Conservation (phyloP, 176 grass and related monocot species). For the Triticum timopheevii region DNA sequence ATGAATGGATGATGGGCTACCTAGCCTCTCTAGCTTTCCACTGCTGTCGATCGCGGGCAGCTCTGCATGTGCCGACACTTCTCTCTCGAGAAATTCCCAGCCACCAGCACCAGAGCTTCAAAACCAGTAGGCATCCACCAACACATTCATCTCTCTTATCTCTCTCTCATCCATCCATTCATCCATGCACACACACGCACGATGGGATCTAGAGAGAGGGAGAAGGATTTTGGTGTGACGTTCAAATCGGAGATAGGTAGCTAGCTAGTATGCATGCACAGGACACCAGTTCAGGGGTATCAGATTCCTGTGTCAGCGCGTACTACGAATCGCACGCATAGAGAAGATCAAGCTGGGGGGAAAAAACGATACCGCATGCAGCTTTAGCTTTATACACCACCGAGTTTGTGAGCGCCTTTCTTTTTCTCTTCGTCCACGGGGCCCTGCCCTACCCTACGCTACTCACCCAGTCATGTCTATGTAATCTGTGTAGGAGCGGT, state of each 20-base stretch:
- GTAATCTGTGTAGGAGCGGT: neutral
- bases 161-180: neutral
- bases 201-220: neutral
- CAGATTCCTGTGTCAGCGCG: slow-evolving; percentile 67
- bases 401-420: neutral
- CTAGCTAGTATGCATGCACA: slow-evolving; percentile 2
- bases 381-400: slow-evolving; percentile 57
- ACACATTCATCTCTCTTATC: neutral
- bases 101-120: neutral
- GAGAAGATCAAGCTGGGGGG: slow-evolving; percentile 13
- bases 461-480: neutral
- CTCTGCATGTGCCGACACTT: slow-evolving; percentile 29
- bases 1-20: slow-evolving; percentile 14
- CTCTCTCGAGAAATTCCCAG: neutral
- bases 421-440: neutral
- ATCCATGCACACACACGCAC: neutral
- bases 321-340: slow-evolving; percentile 58
- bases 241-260: slow-evolving; percentile 23
- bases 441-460: neutral
- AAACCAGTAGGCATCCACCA: neutral
- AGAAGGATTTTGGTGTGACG: slow-evolving; percentile 20
- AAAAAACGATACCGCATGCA: slow-evolving; percentile 27
- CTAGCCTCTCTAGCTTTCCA: slow-evolving; percentile 17
- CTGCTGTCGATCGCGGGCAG: neutral
- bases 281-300: slow-evolving; percentile 52